phyloP scores from a whole-genome alignment of 371 early-diverging fungal species.

The Coemansia sp. region DNA sequence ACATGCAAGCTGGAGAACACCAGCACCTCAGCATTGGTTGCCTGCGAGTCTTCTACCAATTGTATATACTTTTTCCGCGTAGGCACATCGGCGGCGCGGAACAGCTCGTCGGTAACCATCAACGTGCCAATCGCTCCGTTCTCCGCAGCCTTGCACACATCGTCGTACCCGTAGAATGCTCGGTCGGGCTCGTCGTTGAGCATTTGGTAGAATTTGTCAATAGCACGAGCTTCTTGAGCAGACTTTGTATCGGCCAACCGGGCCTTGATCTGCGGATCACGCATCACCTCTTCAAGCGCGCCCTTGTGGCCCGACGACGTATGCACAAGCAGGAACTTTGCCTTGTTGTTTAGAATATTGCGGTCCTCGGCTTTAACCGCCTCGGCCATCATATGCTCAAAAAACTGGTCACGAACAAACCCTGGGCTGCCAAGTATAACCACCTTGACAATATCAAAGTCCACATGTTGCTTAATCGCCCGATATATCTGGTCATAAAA shows the following conservation, averaged over 20 bases:
- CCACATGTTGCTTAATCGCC: conserved; percentile 79
- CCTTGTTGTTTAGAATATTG: conserved; percentile 72
- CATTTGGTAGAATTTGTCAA: conserved; percentile 87
- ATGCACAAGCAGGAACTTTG: conserved; percentile 87
- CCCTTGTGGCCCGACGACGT: conserved; percentile 95
- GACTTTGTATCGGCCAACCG: conserved; percentile 91
- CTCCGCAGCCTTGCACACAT: conserved; percentile 83
- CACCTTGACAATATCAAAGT: conserved; percentile 89
- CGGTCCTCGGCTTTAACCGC: conserved; percentile 87
- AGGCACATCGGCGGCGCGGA: conserved; percentile 82
- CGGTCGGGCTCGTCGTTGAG: conserved; percentile 85
- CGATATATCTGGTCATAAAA: conserved; percentile 92
- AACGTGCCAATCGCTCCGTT: conserved; percentile 83
- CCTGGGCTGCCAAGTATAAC: conserved; percentile 94
- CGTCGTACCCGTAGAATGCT: conserved; percentile 88
- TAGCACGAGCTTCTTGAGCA: conserved; percentile 76
- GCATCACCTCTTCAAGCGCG: conserved; percentile 89
- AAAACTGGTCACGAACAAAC: conserved; percentile 84
- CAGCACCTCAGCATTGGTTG: conserved; percentile 75
- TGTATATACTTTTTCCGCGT: conserved; percentile 81
- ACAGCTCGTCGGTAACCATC: conserved; percentile 88
- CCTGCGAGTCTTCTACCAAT: conserved; percentile 80
- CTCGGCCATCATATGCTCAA: conserved; percentile 78
- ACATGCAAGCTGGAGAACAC: conserved; percentile 91
- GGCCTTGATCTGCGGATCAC: conserved; percentile 77